Evolutionary conservation across 2,329 filamentous ascomycete genomes (phyloP).

Genomic region (Paramyrothecium sp.): DNA sequence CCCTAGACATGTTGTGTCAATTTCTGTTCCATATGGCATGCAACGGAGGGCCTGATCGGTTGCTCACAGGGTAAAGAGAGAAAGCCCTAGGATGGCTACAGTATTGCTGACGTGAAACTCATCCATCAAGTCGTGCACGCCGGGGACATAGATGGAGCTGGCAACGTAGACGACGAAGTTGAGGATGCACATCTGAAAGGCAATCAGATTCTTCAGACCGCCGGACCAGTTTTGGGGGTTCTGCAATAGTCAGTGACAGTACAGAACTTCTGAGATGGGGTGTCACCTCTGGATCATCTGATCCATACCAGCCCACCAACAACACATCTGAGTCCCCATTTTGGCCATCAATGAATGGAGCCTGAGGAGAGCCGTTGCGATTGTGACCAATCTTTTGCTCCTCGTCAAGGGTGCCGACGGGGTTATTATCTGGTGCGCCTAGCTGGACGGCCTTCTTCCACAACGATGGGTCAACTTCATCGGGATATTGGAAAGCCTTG

Average conservation of each 20-base stretch:
- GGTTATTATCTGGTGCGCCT: not conserved
- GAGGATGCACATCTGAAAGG: conserved; percentile 4
- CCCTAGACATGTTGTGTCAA: no score
- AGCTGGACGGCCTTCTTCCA: not conserved
- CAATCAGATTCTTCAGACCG: conserved; percentile 1
- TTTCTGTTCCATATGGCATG: no score
- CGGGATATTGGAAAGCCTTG: not conserved
- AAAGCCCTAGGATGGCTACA: conserved; percentile 3
- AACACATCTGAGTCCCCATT: not conserved
- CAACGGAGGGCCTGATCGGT: no score
- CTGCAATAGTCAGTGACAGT: not conserved
- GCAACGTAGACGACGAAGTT: conserved; percentile 5
- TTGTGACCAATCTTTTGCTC: not conserved
- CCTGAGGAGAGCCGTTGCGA: not conserved
- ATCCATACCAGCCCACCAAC: not conserved
- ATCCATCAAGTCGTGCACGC: conserved; percentile 1
- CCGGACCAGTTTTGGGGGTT: conserved; percentile 5
- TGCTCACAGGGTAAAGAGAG: conserved; percentile 2
- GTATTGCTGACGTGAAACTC: conserved; percentile 6
- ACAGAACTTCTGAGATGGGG: not conserved
- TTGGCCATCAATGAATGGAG: not conserved
- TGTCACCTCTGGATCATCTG: not conserved
- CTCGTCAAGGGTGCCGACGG: not conserved
- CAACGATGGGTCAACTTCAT: not conserved
- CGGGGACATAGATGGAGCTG: conserved; percentile 1